A percentile compares a stretch with the other conserved stretches of the same genome.
Evolutionary conservation across 176 grass and related monocot species (phyloP).

Genomic region (Echinochloa phyllopogon): DNA sequence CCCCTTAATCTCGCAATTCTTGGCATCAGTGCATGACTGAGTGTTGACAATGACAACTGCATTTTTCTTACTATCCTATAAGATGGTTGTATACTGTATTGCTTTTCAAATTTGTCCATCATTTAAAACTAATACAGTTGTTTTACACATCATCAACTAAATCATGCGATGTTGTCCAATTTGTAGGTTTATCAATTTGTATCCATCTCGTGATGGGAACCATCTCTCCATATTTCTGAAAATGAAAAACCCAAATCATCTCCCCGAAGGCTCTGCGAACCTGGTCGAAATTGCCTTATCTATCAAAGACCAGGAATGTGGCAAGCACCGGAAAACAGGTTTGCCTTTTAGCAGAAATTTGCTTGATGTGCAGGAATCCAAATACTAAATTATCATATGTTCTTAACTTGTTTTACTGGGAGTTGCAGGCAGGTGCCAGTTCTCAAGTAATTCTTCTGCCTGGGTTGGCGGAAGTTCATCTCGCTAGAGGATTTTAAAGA

Average conservation of each 20-base stretch:
- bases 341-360: neutral
- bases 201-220: neutral
- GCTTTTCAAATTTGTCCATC: neutral
- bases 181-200: neutral
- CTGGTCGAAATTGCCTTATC: neutral
- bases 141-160: neutral
- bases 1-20: neutral
- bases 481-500: no score
- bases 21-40: neutral
- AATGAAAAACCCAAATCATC: neutral
- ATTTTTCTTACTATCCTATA: neutral
- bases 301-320: constrained; percentile 7
- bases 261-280: neutral
- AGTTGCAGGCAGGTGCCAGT: constrained; percentile 12
- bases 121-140: neutral
- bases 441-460: neutral
- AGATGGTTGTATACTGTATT: neutral
- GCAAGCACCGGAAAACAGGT: neutral
- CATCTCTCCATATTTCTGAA: neutral
- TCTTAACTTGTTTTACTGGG: neutral
- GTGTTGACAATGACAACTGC: neutral
- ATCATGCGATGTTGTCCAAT: neutral
- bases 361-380: neutral
- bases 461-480: no score
- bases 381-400: neutral